These are phyloP conservation scores for Boletus bicolor DNA, from an alignment of 768 basidiomycete species.

Conservation along the genomic window DNA sequence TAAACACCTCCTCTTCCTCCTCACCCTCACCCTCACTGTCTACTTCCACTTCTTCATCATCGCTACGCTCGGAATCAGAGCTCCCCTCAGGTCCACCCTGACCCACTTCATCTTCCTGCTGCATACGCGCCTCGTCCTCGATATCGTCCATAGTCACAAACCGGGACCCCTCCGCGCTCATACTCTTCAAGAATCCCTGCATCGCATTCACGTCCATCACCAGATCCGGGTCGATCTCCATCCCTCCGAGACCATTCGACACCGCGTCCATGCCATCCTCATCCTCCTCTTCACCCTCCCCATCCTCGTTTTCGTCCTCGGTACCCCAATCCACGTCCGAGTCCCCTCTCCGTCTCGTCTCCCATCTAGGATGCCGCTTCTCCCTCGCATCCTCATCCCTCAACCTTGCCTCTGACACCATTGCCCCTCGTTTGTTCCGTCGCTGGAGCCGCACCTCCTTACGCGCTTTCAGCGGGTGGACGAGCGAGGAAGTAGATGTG, in stretches of 20 bases:
- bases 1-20: slow-evolving; percentile 35
- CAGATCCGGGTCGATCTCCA: slow-evolving; percentile 65
- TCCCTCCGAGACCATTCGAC: slow-evolving; percentile 41
- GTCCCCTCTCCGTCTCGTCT: slow-evolving; percentile 56
- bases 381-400: slow-evolving; percentile 33
- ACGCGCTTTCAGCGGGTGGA: slow-evolving; percentile 19
- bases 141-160: slow-evolving; percentile 68
- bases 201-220: slow-evolving; percentile 46
- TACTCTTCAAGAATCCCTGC: slow-evolving; percentile 50
- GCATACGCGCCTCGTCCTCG: slow-evolving; percentile 49
- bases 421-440: slow-evolving; percentile 35
- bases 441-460: slow-evolving; percentile 8
- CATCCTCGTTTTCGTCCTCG: slow-evolving; percentile 35
- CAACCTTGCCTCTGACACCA: slow-evolving; percentile 51
- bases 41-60: slow-evolving; percentile 25
- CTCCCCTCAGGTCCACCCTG: slow-evolving; percentile 23
- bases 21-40: slow-evolving; percentile 36
- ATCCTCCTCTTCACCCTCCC: slow-evolving; percentile 22
- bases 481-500: not conserved
- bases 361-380: slow-evolving; percentile 37
- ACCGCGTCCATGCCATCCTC: slow-evolving; percentile 30
- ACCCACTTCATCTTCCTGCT: slow-evolving; percentile 46
- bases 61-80: slow-evolving; percentile 27
- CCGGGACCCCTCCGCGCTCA: slow-evolving; percentile 44
- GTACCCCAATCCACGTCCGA: slow-evolving; percentile 71